These are phyloP conservation scores for Apiotrichum sp. DNA, from an alignment of 1,284 basidiomycete genomes.

Conservation along the genomic window DNA sequence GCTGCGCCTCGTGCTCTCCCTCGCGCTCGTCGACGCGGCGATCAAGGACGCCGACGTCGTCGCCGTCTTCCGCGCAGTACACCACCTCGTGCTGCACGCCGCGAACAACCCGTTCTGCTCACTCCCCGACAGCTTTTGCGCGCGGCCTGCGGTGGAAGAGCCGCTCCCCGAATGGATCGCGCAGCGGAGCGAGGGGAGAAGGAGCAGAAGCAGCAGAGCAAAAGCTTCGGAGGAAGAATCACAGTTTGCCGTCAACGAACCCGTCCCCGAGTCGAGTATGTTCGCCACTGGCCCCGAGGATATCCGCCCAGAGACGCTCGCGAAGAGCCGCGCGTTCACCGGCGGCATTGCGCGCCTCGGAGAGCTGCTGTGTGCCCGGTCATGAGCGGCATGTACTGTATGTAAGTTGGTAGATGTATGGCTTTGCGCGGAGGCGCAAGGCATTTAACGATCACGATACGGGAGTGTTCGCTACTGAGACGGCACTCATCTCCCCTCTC, in stretches of 20 bases:
- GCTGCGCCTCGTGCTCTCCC: slow-evolving; percentile 42
- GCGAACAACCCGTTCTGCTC: slow-evolving; percentile 42
- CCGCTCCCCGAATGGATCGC: no score
- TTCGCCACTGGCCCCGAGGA: slow-evolving; percentile 35
- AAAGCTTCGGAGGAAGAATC: neutral
- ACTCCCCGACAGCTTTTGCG: slow-evolving; percentile 28
- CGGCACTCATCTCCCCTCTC: no score
- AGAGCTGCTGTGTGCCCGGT: slow-evolving; percentile 22
- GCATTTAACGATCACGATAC: no score
- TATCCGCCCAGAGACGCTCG: slow-evolving; percentile 31
- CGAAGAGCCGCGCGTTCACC: slow-evolving; percentile 29
- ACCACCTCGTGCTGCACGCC: slow-evolving; percentile 38
- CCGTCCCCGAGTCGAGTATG: slow-evolving; percentile 25
- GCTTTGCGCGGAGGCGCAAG: no score
- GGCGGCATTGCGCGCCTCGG: slow-evolving; percentile 34
- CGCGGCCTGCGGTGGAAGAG: slow-evolving; percentile 5
- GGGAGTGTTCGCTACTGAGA: no score
- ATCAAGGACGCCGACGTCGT: slow-evolving; percentile 47
- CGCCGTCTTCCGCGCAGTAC: slow-evolving; percentile 44
- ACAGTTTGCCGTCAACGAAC: neutral
- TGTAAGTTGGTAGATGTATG: no score
- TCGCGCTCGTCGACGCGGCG: slow-evolving; percentile 45
- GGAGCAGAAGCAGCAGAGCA: neutral
- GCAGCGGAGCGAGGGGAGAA: neutral
- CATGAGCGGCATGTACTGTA: no score